phyloP scores from a whole-genome alignment of 495 filamentous ascomycete species.

The Aspergillus ostianus region DNA sequence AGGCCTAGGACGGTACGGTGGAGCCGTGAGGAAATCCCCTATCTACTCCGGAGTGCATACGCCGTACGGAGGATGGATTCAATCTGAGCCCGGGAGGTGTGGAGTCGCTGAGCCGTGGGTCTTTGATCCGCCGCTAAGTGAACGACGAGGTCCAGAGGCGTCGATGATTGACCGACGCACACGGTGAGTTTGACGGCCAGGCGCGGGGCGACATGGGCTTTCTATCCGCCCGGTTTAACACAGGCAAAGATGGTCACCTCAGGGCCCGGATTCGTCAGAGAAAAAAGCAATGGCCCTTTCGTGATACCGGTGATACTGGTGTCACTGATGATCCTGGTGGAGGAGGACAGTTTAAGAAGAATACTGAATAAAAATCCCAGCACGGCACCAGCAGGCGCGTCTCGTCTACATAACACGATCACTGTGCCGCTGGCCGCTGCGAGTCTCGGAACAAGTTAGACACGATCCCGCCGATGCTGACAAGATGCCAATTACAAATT shows the following conservation, averaged over 20 bases:
- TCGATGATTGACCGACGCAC: slow-evolving; percentile 20
- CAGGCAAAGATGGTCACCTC: slow-evolving; percentile 1
- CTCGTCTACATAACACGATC: background rate
- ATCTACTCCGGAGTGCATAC: background rate
- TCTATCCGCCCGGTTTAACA: slow-evolving; percentile 18
- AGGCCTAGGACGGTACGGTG: slow-evolving; percentile 17
- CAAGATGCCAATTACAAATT: slow-evolving; percentile 8
- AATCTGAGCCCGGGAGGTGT: background rate
- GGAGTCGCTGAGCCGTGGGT: slow-evolving; percentile 26
- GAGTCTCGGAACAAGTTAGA: slow-evolving; percentile 1
- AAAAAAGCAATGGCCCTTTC: slow-evolving; percentile 8
- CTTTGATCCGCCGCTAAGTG: slow-evolving; percentile 27
- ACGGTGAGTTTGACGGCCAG: slow-evolving; percentile 11
- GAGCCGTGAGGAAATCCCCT: slow-evolving; percentile 9
- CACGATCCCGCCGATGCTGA: slow-evolving; percentile 1
- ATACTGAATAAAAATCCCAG: background rate
- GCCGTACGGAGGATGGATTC: background rate
- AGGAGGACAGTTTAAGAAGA: slow-evolving; percentile 14
- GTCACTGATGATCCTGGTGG: slow-evolving; percentile 12
- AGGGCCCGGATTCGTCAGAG: slow-evolving; percentile 16
- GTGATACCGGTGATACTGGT: slow-evolving; percentile 6
- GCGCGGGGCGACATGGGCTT: slow-evolving; percentile 16
- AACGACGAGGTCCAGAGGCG: slow-evolving; percentile 8
- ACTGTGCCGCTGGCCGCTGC: slow-evolving; percentile 7
- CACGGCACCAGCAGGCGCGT: background rate